These are phyloP conservation scores for Cercospora sp. DNA, from an alignment of 2,329 filamentous ascomycete genomes.

Conservation along the genomic window DNA sequence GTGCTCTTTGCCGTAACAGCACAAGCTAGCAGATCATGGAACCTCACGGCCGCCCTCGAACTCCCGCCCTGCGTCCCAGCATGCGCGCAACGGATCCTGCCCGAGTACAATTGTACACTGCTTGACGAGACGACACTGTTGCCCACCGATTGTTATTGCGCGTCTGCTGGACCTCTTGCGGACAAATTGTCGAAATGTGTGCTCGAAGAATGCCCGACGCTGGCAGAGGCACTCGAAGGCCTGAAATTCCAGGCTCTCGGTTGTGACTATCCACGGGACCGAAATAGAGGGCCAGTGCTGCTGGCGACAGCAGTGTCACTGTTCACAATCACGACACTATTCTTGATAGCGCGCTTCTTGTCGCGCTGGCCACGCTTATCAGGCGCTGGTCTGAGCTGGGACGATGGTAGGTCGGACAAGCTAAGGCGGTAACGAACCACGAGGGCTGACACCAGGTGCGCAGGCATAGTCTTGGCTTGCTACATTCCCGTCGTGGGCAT, in stretches of 20 bases:
- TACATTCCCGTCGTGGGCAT: slow-evolving; percentile 11
- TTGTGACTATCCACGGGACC: slow-evolving; percentile 1
- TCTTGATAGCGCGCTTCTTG: slow-evolving; percentile 11
- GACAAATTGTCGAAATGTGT: slow-evolving; percentile 5
- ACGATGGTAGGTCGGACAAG: slow-evolving; percentile 6
- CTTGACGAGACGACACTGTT: background rate
- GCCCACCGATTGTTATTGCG: slow-evolving; percentile 12
- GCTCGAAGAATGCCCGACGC: slow-evolving; percentile 7
- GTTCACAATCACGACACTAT: slow-evolving; percentile 13
- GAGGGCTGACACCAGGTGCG: background rate
- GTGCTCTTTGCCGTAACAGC: background rate
- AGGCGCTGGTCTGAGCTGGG: slow-evolving; percentile 16
- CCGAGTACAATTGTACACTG: background rate
- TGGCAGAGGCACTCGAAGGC: slow-evolving; percentile 3
- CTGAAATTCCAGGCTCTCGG: slow-evolving; percentile 12
- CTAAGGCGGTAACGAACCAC: background rate
- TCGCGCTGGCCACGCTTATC: slow-evolving; percentile 9
- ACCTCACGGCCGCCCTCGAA: slow-evolving; percentile 4
- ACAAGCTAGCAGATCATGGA: background rate
- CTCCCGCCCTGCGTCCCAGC: slow-evolving; percentile 1
- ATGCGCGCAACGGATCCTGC: slow-evolving; percentile 5
- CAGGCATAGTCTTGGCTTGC: slow-evolving; percentile 1
- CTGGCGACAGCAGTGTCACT: background rate
- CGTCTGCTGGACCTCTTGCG: background rate
- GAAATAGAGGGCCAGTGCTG: background rate